Base-by-base conservation (phyloP, 805 yeast genomes). In the Zygoascus bituminiphila region DNA sequence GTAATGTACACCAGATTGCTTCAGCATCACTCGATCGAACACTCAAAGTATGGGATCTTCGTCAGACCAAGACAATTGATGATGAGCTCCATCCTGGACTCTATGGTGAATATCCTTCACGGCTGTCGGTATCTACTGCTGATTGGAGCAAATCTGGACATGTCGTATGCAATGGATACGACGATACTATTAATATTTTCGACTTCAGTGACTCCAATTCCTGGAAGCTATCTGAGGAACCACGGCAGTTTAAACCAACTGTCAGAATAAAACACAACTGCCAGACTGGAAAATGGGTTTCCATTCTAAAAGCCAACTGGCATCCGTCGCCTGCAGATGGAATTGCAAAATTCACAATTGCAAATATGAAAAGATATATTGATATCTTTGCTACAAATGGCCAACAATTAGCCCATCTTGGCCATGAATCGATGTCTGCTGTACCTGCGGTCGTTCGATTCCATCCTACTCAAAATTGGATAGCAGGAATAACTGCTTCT, bases 261-360 rank as follows among this genome's bases (percentile, higher is more conserved):
- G 73, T 77, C 23, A 77, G 78, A 8, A 71, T 91, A 44, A 77
- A 77, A 48, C 98, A 93, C 62, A 93, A 93, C 60, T 93, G 98
- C 67, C 96, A 91, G 64, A 84, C 96, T 0, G 98, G 98, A 0
- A 73, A 96, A 54, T 91, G 98, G 98, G 96, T 93, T 0, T 82
- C 95, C 1, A 91, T 91, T 42, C 68, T 91, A 49, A 88, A 91
- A 57, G 81, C 96, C 0, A 76, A 80, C 59, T 91, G 97, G 94
- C 97, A 93, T 52, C 63, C 66, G 1, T 67, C 73, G 26, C 94
- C 95, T 0, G 61, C 56, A 5, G 95, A 88, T 60, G 78, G 80
- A 0, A 71, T 77, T 25, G 84, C 88, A 54, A 88, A 91, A 59
- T 88, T 93, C 65, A 85, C 83, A 15, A 91, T 91, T 57, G 98